phyloP scores from a whole-genome alignment of 345 rosid species.

The Geranium brycei region DNA sequence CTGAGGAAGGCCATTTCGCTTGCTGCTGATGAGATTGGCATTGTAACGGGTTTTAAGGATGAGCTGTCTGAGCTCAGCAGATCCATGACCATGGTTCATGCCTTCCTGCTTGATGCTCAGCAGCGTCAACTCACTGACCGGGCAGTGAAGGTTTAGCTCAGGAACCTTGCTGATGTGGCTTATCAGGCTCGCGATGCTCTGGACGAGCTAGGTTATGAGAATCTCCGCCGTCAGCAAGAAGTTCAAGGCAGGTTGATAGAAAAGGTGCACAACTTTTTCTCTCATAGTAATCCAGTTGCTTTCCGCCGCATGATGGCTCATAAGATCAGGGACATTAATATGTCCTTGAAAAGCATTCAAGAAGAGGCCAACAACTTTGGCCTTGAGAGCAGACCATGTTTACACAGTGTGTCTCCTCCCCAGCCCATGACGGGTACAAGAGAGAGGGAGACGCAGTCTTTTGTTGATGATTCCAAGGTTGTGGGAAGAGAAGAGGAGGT shows the following conservation, averaged over 20 bases:
- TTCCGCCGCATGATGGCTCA: constrained; percentile 2
- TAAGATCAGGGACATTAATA: not conserved
- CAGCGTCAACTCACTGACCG: not conserved
- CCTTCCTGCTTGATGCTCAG: too few species aligned
- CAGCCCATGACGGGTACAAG: too few species aligned
- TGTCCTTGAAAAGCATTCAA: not conserved
- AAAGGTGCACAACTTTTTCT: not conserved
- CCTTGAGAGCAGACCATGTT: too few species aligned
- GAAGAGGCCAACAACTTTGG: not conserved
- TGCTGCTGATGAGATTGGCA: too few species aligned
- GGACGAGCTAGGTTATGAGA: constrained; percentile 6
- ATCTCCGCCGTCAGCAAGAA: not conserved
- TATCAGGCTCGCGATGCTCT: constrained; percentile 4
- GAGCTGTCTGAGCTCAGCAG: too few species aligned
- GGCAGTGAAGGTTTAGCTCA: constrained; percentile 2
- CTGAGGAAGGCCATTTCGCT: too few species aligned
- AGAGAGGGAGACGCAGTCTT: not conserved
- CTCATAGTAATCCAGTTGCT: not conserved
- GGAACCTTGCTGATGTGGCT: not conserved
- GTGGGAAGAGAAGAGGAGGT: constrained; percentile 10
- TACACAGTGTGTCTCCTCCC: too few species aligned
- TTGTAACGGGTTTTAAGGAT: too few species aligned
- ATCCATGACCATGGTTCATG: too few species aligned
- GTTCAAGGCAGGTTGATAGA: not conserved
- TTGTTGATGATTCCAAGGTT: not conserved